Conservation (phyloP, 139 green algal species). For the Coccomyxa sp. region DNA sequence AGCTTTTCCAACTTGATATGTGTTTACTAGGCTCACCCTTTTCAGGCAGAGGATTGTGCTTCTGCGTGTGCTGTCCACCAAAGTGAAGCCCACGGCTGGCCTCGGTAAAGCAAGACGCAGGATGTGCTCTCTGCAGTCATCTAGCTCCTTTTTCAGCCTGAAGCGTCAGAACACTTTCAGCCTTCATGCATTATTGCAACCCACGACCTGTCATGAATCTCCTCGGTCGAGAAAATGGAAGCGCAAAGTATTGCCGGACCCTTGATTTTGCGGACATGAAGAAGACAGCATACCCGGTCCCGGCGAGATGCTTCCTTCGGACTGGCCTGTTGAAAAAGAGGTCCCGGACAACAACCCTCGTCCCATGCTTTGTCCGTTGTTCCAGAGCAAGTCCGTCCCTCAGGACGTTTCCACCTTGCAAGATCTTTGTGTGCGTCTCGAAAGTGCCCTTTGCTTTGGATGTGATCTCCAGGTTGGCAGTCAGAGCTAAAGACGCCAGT, state of each 20-base stretch:
- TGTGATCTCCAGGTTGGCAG: constrained; percentile 31
- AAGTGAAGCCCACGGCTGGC: constrained; percentile 21
- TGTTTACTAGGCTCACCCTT: no score
- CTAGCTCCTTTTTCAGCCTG: constrained; percentile 34
- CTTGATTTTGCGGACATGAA: neutral
- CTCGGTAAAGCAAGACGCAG: constrained; percentile 25
- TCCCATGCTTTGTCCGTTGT: constrained; percentile 31
- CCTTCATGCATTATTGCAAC: no score
- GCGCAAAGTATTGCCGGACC: neutral
- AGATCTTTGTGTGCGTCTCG: constrained; percentile 37
- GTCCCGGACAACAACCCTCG: constrained; percentile 20
- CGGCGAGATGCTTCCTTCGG: neutral
- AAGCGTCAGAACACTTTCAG: neutral
- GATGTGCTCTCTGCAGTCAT: constrained; percentile 15
- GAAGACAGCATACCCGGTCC: neutral
- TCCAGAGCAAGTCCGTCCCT: constrained; percentile 19
- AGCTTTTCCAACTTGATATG: no score
- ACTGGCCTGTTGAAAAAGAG: constrained; percentile 43
- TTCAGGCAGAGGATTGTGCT: no score
- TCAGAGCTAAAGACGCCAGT: constrained; percentile 27
- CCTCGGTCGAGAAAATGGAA: no score
- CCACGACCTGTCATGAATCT: neutral
- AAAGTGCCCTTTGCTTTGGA: constrained; percentile 40
- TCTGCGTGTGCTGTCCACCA: no score
- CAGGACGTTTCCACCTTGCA: constrained; percentile 1